Evolutionary conservation across 176 grass and related monocot genomes (phyloP), one percentile per base, ranked within the genome.

Genomic region (Cenchrus purpureus): DNA sequence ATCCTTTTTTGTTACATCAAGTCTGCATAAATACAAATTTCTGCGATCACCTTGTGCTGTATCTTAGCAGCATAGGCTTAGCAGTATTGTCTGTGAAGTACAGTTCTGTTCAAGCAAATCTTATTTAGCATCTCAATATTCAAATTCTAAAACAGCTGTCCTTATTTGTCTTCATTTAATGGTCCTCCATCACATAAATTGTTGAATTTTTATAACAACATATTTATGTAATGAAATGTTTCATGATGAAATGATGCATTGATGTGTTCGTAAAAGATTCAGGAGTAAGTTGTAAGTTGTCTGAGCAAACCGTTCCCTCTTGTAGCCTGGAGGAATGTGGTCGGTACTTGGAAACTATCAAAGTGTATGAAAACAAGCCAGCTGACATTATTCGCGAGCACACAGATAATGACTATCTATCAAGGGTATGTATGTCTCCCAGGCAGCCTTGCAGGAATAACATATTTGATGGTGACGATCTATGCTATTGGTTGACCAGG

Each of bases 321-420:
- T 91, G 70, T 89, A 99, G 97, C 86, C 78, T 92, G 78, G 97
- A 99, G 86, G 97, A 99, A 81, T 99, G 97, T 68, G 97, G 88
- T 75, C 84, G 91, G 52, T 99, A 96, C 80, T 91, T 99, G 90
- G 97, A 99, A 84, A 96, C 97, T n/a, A 92, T 99, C 22, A 99
- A 98, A 98, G 91, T 94, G 3, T 99, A 96, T 31, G 97, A 99
- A 89, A 99, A 99, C 55, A 99, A 99, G 73, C 74, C 97, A 72
- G 94, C 97, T 84, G 97, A 96, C 29, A 92, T 58, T 49, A 96
- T 99, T 62, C 82, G 88, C 1, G 97, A 96, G 76, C 97, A 99
- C 73, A 94, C 61, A 61, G 93, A 99, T 69, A 91, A 83, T 72
- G 93, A 99, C 68, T 99, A 96, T 88, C 84, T 99, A 73, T 96